Evolutionary conservation across 2,329 filamentous ascomycete genomes (phyloP), one percentile per base, ranked within the genome.

Genomic region (Ophiocordyceps camponoti-leonardi): DNA sequence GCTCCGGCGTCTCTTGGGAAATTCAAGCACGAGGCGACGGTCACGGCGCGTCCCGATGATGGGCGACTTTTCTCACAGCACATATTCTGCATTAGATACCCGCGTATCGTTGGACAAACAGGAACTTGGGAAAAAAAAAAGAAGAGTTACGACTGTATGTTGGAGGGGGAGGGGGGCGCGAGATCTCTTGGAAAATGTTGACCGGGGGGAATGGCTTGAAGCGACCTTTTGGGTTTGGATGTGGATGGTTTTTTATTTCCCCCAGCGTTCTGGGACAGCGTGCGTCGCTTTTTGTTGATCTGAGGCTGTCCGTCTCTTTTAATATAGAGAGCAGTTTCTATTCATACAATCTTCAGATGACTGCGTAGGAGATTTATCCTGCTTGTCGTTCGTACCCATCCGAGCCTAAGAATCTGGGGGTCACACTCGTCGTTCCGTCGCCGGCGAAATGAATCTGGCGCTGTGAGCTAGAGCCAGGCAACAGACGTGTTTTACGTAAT

Each of bases 51-150:
- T 35, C 31, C 23, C n/a, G n/a, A n/a, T 37, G 42, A 30, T 44
- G 39, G 20, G 43, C 12, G 37, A 37, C 16, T 39, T 33, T n/a
- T 14, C 31, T 30, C 41, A 23, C n/a, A 47, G 48, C 46, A 51
- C 45, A 48, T 51, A 48, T 46, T 49, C 42, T 47, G 50, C 47
- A 52, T 49, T 50, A 51, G 51, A 54, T 54, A 53, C 50, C 52
- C 50, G 48, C 44, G 42, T 42, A 43, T 44, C 20, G 41, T 42
- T 20, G 41, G 45, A 31, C 7, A 31, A 46, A 28, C 26, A 41
- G 19, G 39, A 23, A n/a, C 4, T 16, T 16, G 11, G 11, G 33
- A 6, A 23, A 10, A 41, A 4, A 22, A 22, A 26, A 41, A 23
- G n/a, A 42, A 44, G 30, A 28, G 22, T 41, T 26, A 5, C 20